Conservation (phyloP, 495 filamentous ascomycete species). For the Parmelia sp. region DNA sequence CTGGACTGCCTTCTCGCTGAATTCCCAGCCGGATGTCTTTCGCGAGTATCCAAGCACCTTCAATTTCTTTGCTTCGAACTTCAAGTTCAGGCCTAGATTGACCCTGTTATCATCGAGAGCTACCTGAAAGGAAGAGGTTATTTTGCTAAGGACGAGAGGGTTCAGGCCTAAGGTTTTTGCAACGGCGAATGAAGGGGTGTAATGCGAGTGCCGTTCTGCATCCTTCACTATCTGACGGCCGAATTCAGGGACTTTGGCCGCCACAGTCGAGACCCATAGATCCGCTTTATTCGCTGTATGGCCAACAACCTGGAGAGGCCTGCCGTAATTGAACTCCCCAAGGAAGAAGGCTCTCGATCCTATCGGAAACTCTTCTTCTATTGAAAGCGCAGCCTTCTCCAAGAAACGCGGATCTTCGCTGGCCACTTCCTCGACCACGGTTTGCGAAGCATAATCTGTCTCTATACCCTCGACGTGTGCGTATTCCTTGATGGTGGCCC, state of each 20-base stretch:
- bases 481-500: slow-evolving; percentile 90
- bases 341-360: slow-evolving; percentile 84
- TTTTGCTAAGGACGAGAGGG: slow-evolving; percentile 83
- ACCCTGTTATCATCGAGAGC: slow-evolving; percentile 67
- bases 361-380: slow-evolving; percentile 87
- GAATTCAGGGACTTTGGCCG: slow-evolving; percentile 72
- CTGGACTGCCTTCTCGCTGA: slow-evolving; percentile 74
- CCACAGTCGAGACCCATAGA: slow-evolving; percentile 63
- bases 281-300: slow-evolving; percentile 68
- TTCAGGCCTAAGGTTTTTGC: slow-evolving; percentile 76
- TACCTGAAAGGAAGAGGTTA: slow-evolving; percentile 88
- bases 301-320: slow-evolving; percentile 75
- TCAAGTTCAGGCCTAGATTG: slow-evolving; percentile 91
- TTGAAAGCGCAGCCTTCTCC: slow-evolving; percentile 73
- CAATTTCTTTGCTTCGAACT: slow-evolving; percentile 89
- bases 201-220: slow-evolving; percentile 62
- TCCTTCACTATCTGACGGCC: slow-evolving; percentile 61
- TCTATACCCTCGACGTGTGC: slow-evolving; percentile 82
- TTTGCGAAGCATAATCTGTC: slow-evolving; percentile 83
- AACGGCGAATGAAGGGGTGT: slow-evolving; percentile 79
- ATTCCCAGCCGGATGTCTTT: slow-evolving; percentile 86
- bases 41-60: slow-evolving; percentile 97
- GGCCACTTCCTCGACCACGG: slow-evolving; percentile 81
- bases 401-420: slow-evolving; percentile 92
- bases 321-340: slow-evolving; percentile 90